Evolutionary conservation across 2,329 filamentous ascomycete genomes (phyloP).

Genomic region (Monosporascus sp.): DNA sequence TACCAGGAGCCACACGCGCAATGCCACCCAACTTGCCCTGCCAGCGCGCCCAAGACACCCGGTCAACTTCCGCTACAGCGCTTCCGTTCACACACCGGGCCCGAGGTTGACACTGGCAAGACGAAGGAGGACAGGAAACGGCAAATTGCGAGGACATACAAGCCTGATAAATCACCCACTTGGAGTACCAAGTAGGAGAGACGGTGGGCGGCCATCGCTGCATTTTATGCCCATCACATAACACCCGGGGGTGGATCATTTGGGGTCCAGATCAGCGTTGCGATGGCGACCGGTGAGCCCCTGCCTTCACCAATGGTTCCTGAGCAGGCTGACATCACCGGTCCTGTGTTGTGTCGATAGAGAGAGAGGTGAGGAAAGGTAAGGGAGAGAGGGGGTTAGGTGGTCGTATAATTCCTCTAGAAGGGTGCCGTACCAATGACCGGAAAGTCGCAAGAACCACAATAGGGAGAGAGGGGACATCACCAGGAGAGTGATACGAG

Average conservation of each 20-base stretch:
- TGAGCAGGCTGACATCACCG: neutral
- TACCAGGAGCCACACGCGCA: neutral
- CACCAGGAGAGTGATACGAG: too few relatives aligned
- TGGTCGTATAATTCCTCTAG: too few relatives aligned
- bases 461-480: too few relatives aligned
- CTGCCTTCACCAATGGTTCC: constrained; percentile 5
- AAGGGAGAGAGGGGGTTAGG: too few relatives aligned
- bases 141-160: neutral
- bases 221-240: constrained; percentile 12
- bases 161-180: neutral
- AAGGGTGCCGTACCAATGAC: too few relatives aligned
- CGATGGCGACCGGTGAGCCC: constrained; percentile 9
- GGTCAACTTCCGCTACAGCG: constrained; percentile 12
- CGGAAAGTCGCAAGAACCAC: too few relatives aligned
- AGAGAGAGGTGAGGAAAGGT: neutral
- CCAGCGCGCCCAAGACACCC: constrained; percentile 11
- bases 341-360: neutral
- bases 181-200: neutral
- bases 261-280: constrained; percentile 16
- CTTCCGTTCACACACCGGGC: constrained; percentile 13
- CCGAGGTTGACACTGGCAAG: constrained; percentile 11
- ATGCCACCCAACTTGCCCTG: constrained; percentile 10
- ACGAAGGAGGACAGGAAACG: constrained; percentile 7
- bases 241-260: neutral
- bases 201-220: constrained; percentile 17